Evolutionary conservation across 2,329 filamentous ascomycete genomes (phyloP).

Genomic region (Aspergillus candidus): DNA sequence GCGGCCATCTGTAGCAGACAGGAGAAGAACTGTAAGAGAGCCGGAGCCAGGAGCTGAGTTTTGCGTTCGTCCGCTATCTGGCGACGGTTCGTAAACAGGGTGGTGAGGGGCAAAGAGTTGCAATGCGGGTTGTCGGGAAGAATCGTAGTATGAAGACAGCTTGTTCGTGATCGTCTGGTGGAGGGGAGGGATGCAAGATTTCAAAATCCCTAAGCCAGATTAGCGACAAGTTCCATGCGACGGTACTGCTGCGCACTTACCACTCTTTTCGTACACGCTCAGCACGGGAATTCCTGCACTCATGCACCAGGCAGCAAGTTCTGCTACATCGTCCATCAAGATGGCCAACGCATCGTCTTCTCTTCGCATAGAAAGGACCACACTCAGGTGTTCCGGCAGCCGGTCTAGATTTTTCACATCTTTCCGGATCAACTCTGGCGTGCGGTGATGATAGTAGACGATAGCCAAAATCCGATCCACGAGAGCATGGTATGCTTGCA

Average conservation of each 20-base stretch:
- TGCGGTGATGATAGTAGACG: slow-evolving; percentile 90
- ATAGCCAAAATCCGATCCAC: slow-evolving; percentile 72
- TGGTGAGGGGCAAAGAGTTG: slow-evolving; percentile 67
- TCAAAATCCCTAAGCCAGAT: slow-evolving; percentile 63
- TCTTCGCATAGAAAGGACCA: slow-evolving; percentile 68
- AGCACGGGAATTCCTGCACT: slow-evolving; percentile 81
- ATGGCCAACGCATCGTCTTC: slow-evolving; percentile 71
- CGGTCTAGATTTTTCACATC: slow-evolving; percentile 71
- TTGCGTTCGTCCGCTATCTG: slow-evolving; percentile 11
- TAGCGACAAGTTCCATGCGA: background rate
- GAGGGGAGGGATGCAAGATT: slow-evolving; percentile 79
- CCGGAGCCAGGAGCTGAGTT: slow-evolving; percentile 22
- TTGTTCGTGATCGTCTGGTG: slow-evolving; percentile 74
- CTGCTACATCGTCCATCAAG: slow-evolving; percentile 82
- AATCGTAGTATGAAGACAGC: slow-evolving; percentile 80
- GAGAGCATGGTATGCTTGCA: slow-evolving; percentile 72
- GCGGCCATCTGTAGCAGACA: slow-evolving; percentile 82
- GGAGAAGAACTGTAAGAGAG: slow-evolving; percentile 61
- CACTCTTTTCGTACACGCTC: slow-evolving; percentile 87
- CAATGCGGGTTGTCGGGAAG: slow-evolving; percentile 59
- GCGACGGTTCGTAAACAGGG: slow-evolving; percentile 38
- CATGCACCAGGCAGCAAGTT: slow-evolving; percentile 88
- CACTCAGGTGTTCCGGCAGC: slow-evolving; percentile 79
- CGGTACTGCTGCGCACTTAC: slow-evolving; percentile 44
- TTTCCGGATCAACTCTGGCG: slow-evolving; percentile 82